Evolutionary conservation across 805 yeast genomes (phyloP), one percentile per base, ranked within the genome.

Genomic region (Nakazawaea laoshanensis): DNA sequence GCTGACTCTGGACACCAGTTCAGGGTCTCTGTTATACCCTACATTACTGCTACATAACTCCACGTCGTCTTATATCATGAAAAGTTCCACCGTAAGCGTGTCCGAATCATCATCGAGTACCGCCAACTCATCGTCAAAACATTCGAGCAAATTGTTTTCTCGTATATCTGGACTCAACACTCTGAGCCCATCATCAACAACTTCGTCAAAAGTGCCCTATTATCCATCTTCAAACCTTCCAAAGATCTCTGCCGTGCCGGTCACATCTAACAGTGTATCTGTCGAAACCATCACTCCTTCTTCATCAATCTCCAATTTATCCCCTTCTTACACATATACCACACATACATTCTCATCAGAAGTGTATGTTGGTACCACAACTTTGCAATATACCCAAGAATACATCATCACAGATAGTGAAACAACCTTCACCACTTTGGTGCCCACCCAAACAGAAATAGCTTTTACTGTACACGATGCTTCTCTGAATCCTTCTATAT

Each of bases 361-460:
- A n/a, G n/a, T n/a, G n/a, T n/a, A n/a, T n/a, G n/a, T n/a, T n/a
- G n/a, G n/a, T 13, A 9, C 11, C 15, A 17, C 29, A 3, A 30
- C 37, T n/a, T 22, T 26, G 11, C 19, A 28, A 6, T 36, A 36
- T 19, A 14, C 35, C 11, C 39, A 36, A 23, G 35, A 32, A 15
- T 36, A 36, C 27, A 30, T 36, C 8, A 27, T 36, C 13, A 27
- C 39, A 11, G 33, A 39, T 12, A 3, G 38, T 4, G 17, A 45
- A 1, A 23, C 36, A 7, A 30, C 45, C 18, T 32, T 46, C 24
- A 33, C 43, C 11, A 24, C 38, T 9, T 22, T 36, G 3, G 7
- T 35, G 4, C 17, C 44, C 19, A 27, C 40, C 4, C 19, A 37
- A 11, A 33, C 38, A 5, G 13, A 40, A 7, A 19, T 35, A 2